These are phyloP conservation scores for Ceratocystis huliohia DNA, from an alignment of 2,329 filamentous ascomycete species.

Conservation along the genomic window DNA sequence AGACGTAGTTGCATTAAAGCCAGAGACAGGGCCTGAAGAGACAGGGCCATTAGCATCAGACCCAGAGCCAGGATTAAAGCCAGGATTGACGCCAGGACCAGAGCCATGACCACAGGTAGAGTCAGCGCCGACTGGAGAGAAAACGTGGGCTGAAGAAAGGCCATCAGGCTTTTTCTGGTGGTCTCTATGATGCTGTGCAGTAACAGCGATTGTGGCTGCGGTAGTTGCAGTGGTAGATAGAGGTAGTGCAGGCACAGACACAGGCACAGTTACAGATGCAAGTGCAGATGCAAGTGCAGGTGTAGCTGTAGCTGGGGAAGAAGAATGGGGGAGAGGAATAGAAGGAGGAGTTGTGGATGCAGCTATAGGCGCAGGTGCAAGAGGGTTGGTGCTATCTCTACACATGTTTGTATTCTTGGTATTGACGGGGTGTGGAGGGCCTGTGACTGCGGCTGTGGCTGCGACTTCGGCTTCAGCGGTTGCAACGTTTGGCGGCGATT, in stretches of 20 bases:
- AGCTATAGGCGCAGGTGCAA: conserved; percentile 3
- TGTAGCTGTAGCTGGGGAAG: neutral
- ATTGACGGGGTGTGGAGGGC: neutral
- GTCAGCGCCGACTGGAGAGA: conserved; percentile 5
- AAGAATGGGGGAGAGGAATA: neutral
- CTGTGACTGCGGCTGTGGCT: neutral
- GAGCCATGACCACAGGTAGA: conserved; percentile 10
- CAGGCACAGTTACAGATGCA: neutral
- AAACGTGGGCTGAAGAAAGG: conserved; percentile 18
- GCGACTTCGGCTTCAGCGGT: neutral
- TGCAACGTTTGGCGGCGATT: conserved; percentile 3
- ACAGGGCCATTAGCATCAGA: conserved; percentile 4
- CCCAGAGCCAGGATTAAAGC: conserved; percentile 5
- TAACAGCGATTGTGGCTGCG: too few relatives aligned
- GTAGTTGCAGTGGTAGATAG: too few relatives aligned
- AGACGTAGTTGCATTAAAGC: conserved; percentile 17
- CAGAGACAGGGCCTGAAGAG: conserved; percentile 22
- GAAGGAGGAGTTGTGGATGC: neutral
- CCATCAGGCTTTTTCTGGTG: neutral
- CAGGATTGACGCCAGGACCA: conserved; percentile 8
- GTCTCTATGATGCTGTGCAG: neutral
- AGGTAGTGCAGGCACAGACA: neutral
- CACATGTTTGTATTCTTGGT: conserved; percentile 1
- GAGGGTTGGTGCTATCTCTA: neutral
- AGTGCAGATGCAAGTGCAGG: neutral